phyloP scores from a whole-genome alignment of 129 eudicot species.

The Artemisia annua region DNA sequence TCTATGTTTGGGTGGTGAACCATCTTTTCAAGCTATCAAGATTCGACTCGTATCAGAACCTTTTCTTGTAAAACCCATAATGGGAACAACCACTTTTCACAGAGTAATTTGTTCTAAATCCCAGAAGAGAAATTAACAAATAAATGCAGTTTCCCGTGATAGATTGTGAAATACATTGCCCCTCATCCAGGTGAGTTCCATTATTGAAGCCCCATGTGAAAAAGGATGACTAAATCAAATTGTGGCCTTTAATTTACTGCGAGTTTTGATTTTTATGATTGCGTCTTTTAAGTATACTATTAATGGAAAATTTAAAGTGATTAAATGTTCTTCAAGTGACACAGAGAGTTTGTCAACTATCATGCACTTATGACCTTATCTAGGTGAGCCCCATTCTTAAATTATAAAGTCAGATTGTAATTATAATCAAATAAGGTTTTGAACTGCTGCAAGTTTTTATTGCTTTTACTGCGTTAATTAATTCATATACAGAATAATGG shows the following conservation, averaged over 20 bases:
- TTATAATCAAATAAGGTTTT: conserved; percentile 12
- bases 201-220: conserved; percentile 29
- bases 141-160: conserved; percentile 27
- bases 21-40: conserved; percentile 26
- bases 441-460: conserved; percentile 1
- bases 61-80: conserved; percentile 29
- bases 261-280: conserved; percentile 27
- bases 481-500: neutral
- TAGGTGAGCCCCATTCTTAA: conserved; percentile 23
- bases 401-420: conserved; percentile 9
- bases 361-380: conserved; percentile 14
- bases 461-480: neutral
- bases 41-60: conserved; percentile 30
- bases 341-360: conserved; percentile 3
- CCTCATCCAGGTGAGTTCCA: conserved; percentile 23
- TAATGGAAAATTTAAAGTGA: conserved; percentile 24
- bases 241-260: conserved; percentile 20
- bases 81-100: conserved; percentile 29
- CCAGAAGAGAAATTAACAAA: conserved; percentile 21
- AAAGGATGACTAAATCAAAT: conserved; percentile 21
- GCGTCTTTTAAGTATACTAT: conserved; percentile 25
- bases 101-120: conserved; percentile 22
- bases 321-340: conserved; percentile 28
- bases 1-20: conserved; percentile 24
- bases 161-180: conserved; percentile 27